Evolutionary conservation across 2,329 filamentous ascomycete genomes (phyloP), one percentile per base, ranked within the genome.

Genomic region (Macrophomina pseudophaseolina): DNA sequence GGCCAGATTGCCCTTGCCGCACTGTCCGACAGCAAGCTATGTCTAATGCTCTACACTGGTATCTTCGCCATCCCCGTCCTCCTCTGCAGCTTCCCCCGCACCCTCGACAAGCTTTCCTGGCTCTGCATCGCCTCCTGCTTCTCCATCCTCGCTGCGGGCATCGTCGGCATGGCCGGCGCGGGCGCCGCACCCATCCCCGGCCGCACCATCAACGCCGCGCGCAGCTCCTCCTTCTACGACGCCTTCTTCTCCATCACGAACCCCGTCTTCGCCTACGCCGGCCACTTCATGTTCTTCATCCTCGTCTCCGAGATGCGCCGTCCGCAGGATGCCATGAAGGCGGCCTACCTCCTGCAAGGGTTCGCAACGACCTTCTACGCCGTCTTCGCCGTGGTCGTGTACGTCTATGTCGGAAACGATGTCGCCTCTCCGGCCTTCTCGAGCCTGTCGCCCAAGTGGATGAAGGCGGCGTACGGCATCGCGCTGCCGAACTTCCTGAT

Each of bases 241-340:
- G 82, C 81, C 1, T 84, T 84, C 65, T 75, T 83, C 59, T 78
- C 75, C 33, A 79, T 85, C 62, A 84, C 81, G 12, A 85, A 86
- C 69, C 83, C 84, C 0, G 83, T 85, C 0, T 86, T 86, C 67
- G 79, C 83, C 0, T 85, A 82, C 71, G 83, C 83, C 0, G 83
- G 83, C 4, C 83, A 85, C 66, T 85, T 85, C 71, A 83, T 85
- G 80, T 86, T 85, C 72, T 85, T 85, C 74, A 80, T 84, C 54
- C 76, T 85, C 40, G 82, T 85, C 46, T 84, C 82, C 0, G 84
- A 86, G 70, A 85, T 86, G 83, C 80, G 80, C 68, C 75, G 77
- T 48, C 84, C 84, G 5, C 76, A 79, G 64, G 82, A 85, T 62
- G 81, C 82, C 2, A 84, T 85, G 80, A 83, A 84, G 66, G 81